Evolutionary conservation across 179 eudicot genomes (phyloP).

Genomic region (Sideroxylon spinosum): DNA sequence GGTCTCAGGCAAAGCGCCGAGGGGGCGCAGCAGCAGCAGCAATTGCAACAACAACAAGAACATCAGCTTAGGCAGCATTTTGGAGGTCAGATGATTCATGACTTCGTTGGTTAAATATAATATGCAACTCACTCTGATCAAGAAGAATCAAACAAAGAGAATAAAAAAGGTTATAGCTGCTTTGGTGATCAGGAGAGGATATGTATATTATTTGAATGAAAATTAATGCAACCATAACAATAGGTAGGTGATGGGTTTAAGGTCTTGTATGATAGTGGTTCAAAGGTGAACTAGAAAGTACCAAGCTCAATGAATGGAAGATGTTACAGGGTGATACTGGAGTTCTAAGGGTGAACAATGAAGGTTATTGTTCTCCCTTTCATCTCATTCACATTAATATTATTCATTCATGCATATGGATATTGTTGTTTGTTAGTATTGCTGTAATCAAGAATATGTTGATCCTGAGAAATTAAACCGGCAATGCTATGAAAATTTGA

Average conservation of each 20-base stretch:
- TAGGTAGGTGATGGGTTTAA: not conserved
- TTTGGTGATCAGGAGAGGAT: not conserved
- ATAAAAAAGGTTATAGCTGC: not conserved
- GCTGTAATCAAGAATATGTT: too few species aligned
- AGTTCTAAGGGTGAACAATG: not conserved
- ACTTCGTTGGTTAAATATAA: conserved; percentile 34
- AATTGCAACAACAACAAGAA: conserved; percentile 22
- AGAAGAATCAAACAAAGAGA: not conserved
- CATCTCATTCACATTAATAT: too few species aligned
- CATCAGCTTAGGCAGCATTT: conserved; percentile 26
- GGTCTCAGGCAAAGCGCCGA: conserved; percentile 53
- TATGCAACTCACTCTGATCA: too few species aligned
- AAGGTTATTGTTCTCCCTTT: not conserved
- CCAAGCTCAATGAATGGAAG: not conserved
- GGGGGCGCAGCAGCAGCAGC: conserved; percentile 22
- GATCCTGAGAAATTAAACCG: too few species aligned
- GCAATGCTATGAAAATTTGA: too few species aligned
- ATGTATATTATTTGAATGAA: not conserved
- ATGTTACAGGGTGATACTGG: not conserved
- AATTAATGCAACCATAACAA: too few species aligned
- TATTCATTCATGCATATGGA: too few species aligned
- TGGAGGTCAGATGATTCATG: conserved; percentile 40
- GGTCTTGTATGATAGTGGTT: too few species aligned
- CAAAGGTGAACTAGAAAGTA: too few species aligned
- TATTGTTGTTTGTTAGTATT: too few species aligned